These are phyloP conservation scores for Penicillium argentinense DNA, from an alignment of 495 filamentous ascomycete species.

Conservation along the genomic window DNA sequence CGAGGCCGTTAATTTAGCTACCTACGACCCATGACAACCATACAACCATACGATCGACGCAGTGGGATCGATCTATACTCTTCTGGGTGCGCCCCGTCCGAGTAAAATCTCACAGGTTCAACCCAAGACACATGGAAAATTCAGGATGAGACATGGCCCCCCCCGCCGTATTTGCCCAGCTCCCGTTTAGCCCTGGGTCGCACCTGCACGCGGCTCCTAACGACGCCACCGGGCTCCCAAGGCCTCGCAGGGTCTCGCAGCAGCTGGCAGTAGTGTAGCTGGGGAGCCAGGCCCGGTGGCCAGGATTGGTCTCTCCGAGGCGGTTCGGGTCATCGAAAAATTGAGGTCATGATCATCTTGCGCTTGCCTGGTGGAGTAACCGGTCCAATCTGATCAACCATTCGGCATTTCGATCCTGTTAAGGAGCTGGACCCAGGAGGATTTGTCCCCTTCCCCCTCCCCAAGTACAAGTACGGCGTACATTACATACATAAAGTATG, in stretches of 20 bases:
- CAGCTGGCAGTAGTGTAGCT: no score
- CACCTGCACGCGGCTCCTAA: constrained; percentile 11
- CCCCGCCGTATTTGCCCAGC: neutral
- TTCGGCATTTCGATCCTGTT: constrained; percentile 12
- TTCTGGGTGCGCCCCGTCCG: constrained; percentile 20
- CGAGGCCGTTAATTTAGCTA: constrained; percentile 13
- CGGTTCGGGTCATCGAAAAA: constrained; percentile 10
- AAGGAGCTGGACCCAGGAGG: no score
- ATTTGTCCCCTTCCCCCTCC: no score
- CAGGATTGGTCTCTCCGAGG: no score
- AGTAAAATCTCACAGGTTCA: neutral
- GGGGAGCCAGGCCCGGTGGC: no score
- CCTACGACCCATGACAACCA: constrained; percentile 11
- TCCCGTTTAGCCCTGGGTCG: neutral
- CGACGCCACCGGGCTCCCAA: neutral
- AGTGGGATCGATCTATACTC: constrained; percentile 28
- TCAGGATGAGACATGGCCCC: constrained; percentile 2
- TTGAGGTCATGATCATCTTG: constrained; percentile 14
- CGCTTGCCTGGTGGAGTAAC: neutral
- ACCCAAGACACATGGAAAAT: constrained; percentile 4
- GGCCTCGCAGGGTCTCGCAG: neutral
- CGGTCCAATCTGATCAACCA: constrained; percentile 14
- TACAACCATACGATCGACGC: constrained; percentile 26
- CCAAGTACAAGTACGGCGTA: no score
- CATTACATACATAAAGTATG: constrained; percentile 2